These are phyloP conservation scores for Exophiala dermatitidis DNA, from an alignment of 2,329 filamentous ascomycete species.

Conservation along the genomic window DNA sequence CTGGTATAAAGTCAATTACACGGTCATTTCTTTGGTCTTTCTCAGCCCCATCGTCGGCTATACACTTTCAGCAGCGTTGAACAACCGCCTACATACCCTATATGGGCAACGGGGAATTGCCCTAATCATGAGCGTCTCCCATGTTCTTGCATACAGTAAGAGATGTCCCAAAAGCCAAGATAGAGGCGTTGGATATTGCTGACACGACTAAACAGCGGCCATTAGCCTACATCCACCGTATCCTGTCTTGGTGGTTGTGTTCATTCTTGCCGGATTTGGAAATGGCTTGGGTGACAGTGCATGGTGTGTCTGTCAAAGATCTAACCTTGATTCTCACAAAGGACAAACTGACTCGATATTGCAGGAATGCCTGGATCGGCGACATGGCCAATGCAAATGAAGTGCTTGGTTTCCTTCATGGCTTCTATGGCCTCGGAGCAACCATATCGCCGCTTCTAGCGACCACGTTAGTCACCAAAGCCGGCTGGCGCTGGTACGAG, in stretches of 20 bases:
- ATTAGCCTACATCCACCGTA: constrained; percentile 62
- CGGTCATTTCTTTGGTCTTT: constrained; percentile 44
- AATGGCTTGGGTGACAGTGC: constrained; percentile 60
- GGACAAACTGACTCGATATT: constrained; percentile 35
- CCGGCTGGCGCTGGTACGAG: constrained; percentile 53
- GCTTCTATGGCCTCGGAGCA: constrained; percentile 64
- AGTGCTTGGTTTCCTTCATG: constrained; percentile 63
- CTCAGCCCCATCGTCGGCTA: constrained; percentile 44
- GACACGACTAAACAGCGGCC: constrained; percentile 38
- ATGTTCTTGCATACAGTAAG: constrained; percentile 53
- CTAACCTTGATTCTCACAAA: constrained; percentile 20
- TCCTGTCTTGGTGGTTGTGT: constrained; percentile 57
- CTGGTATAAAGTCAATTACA: constrained; percentile 40
- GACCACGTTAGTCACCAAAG: constrained; percentile 51
- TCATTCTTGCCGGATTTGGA: constrained; percentile 61
- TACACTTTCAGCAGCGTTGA: constrained; percentile 38
- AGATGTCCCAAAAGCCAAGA: not conserved
- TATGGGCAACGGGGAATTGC: constrained; percentile 65
- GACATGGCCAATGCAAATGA: constrained; percentile 67
- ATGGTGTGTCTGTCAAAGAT: constrained; percentile 41
- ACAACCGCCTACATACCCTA: constrained; percentile 37
- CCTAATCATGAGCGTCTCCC: constrained; percentile 54
- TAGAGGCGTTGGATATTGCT: not conserved
- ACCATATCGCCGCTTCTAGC: constrained; percentile 65
- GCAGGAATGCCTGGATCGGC: constrained; percentile 55